Base-by-base conservation (phyloP, 768 basidiomycete genomes). In the Dacryopinax primogenitus region DNA sequence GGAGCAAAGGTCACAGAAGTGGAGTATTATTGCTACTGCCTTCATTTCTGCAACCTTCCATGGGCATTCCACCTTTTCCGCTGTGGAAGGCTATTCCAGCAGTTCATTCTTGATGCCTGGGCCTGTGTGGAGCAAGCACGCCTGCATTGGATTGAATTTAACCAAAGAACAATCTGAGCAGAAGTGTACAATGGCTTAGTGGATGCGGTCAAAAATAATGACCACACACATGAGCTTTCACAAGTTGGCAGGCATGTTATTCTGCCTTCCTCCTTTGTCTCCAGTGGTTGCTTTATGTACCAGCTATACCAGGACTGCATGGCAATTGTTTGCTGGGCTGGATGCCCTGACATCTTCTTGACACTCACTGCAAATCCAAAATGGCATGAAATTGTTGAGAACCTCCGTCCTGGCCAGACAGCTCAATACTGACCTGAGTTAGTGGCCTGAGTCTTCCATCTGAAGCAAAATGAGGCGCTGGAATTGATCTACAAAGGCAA, bases 381-480 rank as follows among this genome's bases (percentile, higher is more conserved):
- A n/a, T n/a, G n/a, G n/a, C n/a, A n/a, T n/a, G n/a, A n/a, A n/a
- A n/a, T n/a, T n/a, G n/a, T n/a, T n/a, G n/a, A n/a, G n/a, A n/a
- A n/a, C n/a, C n/a, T n/a, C n/a, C n/a, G n/a, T n/a, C n/a, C n/a
- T n/a, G n/a, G n/a, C n/a, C n/a, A n/a, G n/a, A n/a, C n/a, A n/a
- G 35, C 67, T 12, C n/a, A 16, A 11, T 66, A 70, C 67, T 68
- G 78, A 0, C 83, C 82, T 18, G 81, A 84, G 65, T 66, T 83
- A 64, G 76, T 82, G 0, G 71, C 76, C 1, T 68, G 76, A 0
- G 78, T 84, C 0, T 83, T 85, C 67, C 41, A 77, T 15, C 37
- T 72, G 51, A 82, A 83, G 70, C 75, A 75, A 37, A 66, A 76
- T 11, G 75, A 72, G 0, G 62, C 80, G 1, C 23, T 81, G 0